phyloP scores from a whole-genome alignment of 2,329 filamentous ascomycete species.

The Penicillium sp. region DNA sequence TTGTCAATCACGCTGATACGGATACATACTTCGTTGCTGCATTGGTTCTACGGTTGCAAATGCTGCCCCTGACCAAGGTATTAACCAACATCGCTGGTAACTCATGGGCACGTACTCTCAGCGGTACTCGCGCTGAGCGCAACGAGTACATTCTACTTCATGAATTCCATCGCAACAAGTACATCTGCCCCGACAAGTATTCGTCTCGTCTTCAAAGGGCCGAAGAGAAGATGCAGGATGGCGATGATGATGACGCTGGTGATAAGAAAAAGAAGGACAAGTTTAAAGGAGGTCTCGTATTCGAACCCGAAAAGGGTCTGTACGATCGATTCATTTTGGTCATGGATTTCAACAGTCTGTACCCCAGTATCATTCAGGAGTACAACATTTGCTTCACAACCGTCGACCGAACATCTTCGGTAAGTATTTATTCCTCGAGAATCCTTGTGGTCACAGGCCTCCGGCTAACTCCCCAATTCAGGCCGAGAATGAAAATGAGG shows the following conservation, averaged over 20 bases:
- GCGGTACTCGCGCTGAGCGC: slow-evolving; percentile 91
- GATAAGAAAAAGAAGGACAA: slow-evolving; percentile 98
- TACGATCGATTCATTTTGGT: slow-evolving; percentile 98
- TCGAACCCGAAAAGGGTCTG: slow-evolving; percentile 94
- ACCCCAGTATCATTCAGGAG: slow-evolving; percentile 98
- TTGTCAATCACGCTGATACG: slow-evolving; percentile 88
- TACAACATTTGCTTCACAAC: slow-evolving; percentile 99
- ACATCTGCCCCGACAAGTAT: slow-evolving; percentile 96
- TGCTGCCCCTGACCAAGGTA: slow-evolving; percentile 91
- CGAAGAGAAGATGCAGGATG: slow-evolving; percentile 71
- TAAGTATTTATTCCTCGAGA: slow-evolving; percentile 49
- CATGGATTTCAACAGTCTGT: slow-evolving; percentile 99
- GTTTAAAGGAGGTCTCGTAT: slow-evolving; percentile 97
- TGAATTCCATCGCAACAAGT: slow-evolving; percentile 95
- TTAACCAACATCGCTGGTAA: slow-evolving; percentile 96
- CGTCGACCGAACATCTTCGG: slow-evolving; percentile 75
- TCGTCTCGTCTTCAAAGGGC: slow-evolving; percentile 74
- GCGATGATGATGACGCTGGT: slow-evolving; percentile 66
- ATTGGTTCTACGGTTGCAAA: slow-evolving; percentile 83
- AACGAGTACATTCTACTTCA: slow-evolving; percentile 99
- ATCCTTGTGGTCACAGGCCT: background rate
- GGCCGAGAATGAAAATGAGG: slow-evolving; percentile 72
- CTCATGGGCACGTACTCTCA: slow-evolving; percentile 95
- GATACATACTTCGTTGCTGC: slow-evolving; percentile 97
- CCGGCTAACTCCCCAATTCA: slow-evolving; percentile 22